These are phyloP conservation scores for Dothiorella sarmentorum DNA, from an alignment of 2,329 filamentous ascomycete species.

Conservation along the genomic window DNA sequence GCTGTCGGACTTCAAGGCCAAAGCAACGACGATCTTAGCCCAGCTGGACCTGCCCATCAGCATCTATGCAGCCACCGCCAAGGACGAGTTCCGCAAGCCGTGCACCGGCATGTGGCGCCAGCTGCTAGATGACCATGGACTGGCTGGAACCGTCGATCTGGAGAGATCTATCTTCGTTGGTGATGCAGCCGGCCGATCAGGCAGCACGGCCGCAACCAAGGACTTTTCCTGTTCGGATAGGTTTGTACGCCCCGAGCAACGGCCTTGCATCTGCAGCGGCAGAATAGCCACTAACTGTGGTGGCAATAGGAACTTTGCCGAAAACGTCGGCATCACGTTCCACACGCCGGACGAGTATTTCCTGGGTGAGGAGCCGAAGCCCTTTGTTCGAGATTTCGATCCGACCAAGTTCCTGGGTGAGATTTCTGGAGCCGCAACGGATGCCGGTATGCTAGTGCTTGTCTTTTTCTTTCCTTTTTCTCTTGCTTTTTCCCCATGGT, in stretches of 20 bases:
- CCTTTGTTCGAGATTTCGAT: conserved; percentile 70
- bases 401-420: conserved; percentile 53
- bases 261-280: conserved; percentile 11
- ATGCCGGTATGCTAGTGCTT: conserved; percentile 32
- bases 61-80: conserved; percentile 81
- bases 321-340: conserved; percentile 77
- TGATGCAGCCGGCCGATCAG: conserved; percentile 65
- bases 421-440: conserved; percentile 26
- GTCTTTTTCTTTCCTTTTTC: background rate
- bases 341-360: conserved; percentile 92
- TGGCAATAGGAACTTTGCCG: conserved; percentile 67
- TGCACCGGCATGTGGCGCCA: conserved; percentile 83
- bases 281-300: conserved; percentile 18
- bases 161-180: conserved; percentile 78
- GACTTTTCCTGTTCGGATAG: conserved; percentile 61
- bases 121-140: conserved; percentile 51
- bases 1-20: conserved; percentile 77
- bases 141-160: conserved; percentile 61
- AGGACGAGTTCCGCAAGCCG: conserved; percentile 83
- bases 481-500: background rate
- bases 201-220: conserved; percentile 41
- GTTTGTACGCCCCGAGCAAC: conserved; percentile 33
- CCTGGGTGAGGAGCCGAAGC: conserved; percentile 61
- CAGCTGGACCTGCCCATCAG: conserved; percentile 72
- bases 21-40: conserved; percentile 65